phyloP scores from a whole-genome alignment of 1,284 basidiomycete species.

The Boletus mariae region DNA sequence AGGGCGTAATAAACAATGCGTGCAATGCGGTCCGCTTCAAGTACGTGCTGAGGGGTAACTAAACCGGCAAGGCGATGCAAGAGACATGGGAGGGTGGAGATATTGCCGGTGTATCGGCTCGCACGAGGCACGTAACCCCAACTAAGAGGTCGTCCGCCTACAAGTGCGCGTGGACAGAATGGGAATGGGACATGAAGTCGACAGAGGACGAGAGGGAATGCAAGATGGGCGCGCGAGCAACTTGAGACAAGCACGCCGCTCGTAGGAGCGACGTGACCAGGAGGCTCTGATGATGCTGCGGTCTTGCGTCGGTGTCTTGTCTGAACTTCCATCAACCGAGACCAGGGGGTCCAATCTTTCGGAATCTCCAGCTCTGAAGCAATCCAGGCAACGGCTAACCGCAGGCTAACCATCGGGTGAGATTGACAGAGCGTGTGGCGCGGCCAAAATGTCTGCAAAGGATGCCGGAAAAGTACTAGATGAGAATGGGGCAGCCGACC shows the following conservation, averaged over 20 bases:
- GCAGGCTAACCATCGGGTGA: constrained; percentile 16
- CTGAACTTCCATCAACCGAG: constrained; percentile 44
- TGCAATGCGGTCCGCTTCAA: constrained; percentile 23
- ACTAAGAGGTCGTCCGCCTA: constrained; percentile 69
- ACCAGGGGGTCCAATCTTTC: constrained; percentile 39
- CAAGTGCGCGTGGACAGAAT: constrained; percentile 53
- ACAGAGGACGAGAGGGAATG: constrained; percentile 42
- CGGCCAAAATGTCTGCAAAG: constrained; percentile 41
- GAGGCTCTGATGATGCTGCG: constrained; percentile 49
- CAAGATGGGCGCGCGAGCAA: constrained; percentile 41
- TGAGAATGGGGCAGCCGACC: constrained; percentile 19
- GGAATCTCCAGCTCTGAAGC: constrained; percentile 32
- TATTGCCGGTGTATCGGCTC: constrained; percentile 69
- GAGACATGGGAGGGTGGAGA: constrained; percentile 10
- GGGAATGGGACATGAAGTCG: constrained; percentile 43
- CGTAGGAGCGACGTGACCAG: constrained; percentile 35
- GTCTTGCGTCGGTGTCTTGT: constrained; percentile 71
- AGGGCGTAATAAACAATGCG: constrained; percentile 35
- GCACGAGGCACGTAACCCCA: constrained; percentile 71
- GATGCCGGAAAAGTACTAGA: constrained; percentile 15
- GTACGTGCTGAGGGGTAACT: constrained; percentile 18
- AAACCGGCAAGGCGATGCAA: constrained; percentile 18
- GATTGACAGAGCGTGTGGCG: constrained; percentile 34
- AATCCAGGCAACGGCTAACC: constrained; percentile 16
- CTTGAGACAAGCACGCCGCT: constrained; percentile 52